phyloP scores from a whole-genome alignment of 2,329 filamentous ascomycete species.

The Ascochyta fabae region DNA sequence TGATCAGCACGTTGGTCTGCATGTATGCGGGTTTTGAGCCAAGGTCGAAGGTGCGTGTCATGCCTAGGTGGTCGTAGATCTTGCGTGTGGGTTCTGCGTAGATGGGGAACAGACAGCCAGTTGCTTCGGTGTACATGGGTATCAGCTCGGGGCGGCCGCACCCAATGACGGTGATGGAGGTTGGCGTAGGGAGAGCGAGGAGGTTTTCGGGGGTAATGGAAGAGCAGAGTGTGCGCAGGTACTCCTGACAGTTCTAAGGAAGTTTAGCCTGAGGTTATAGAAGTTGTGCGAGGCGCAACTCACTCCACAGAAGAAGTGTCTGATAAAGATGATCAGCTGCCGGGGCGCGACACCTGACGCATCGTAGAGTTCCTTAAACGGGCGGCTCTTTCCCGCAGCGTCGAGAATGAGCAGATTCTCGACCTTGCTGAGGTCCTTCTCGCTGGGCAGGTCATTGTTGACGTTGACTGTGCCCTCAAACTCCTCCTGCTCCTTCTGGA shows the following conservation, averaged over 20 bases:
- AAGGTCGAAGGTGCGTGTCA: constrained; percentile 68
- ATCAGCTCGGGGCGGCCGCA: constrained; percentile 75
- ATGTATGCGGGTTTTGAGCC: constrained; percentile 72
- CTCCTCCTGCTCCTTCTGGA: constrained; percentile 40
- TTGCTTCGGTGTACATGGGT: constrained; percentile 67
- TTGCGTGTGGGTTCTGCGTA: constrained; percentile 75
- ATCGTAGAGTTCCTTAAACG: constrained; percentile 48
- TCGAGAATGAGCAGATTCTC: constrained; percentile 47
- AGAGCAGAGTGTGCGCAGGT: constrained; percentile 67
- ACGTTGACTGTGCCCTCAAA: constrained; percentile 47
- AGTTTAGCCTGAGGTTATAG: constrained; percentile 17
- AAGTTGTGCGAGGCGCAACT: constrained; percentile 42
- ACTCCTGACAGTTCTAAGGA: constrained; percentile 75
- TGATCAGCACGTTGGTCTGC: constrained; percentile 56
- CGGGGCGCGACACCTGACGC: constrained; percentile 49
- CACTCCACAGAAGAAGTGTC: constrained; percentile 83
- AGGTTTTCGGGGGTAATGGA: constrained; percentile 57
- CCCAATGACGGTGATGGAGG: constrained; percentile 73
- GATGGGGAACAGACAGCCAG: constrained; percentile 73
- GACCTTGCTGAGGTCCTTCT: constrained; percentile 37
- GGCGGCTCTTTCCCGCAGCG: constrained; percentile 41
- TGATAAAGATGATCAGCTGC: constrained; percentile 74
- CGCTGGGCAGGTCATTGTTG: constrained; percentile 45
- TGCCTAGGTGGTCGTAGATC: constrained; percentile 71
- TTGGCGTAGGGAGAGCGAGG: constrained; percentile 59